Conservation (phyloP, 192 early-diverging fungal genomes). For the Spizellomyces punctatus region DNA sequence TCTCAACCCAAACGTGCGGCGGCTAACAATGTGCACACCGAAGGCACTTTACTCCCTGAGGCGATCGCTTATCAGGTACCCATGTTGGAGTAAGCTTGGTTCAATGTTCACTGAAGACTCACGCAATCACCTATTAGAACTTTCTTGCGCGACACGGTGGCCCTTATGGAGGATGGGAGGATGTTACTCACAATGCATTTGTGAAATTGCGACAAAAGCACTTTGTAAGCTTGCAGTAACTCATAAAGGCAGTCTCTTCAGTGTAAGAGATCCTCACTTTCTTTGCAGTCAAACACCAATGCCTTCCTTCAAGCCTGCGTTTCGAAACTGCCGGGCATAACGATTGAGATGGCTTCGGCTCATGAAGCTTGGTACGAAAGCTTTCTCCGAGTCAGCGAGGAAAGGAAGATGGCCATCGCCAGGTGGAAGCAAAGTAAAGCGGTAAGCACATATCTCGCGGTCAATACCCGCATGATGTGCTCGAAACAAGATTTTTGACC, state of each 20-base stretch:
- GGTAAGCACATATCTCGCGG: not conserved
- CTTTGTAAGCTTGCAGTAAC: conserved; percentile 10
- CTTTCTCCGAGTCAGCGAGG: conserved; percentile 10
- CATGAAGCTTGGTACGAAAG: conserved; percentile 19
- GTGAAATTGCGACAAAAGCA: conserved; percentile 37
- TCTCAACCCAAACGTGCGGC: not conserved
- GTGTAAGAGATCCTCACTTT: not conserved
- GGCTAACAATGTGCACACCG: not conserved
- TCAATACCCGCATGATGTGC: no score
- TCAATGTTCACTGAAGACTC: no score
- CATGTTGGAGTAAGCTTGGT: not conserved
- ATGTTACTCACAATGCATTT: conserved; percentile 39
- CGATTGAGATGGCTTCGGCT: not conserved
- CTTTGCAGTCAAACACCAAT: not conserved
- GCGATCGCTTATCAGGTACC: conserved; percentile 21
- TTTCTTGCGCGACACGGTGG: conserved; percentile 36
- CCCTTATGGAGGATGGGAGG: conserved; percentile 47
- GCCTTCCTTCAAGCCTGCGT: conserved; percentile 14
- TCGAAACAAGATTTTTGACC: not conserved
- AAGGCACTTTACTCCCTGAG: conserved; percentile 17
- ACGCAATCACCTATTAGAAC: conserved; percentile 13
- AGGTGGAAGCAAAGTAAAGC: conserved; percentile 15
- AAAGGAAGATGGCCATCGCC: conserved; percentile 5
- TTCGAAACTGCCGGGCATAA: conserved; percentile 17
- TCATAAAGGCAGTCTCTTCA: no score